These are phyloP conservation scores for Xerocomus cyaneibrunnescens DNA, from an alignment of 1,284 basidiomycete species.

Conservation along the genomic window DNA sequence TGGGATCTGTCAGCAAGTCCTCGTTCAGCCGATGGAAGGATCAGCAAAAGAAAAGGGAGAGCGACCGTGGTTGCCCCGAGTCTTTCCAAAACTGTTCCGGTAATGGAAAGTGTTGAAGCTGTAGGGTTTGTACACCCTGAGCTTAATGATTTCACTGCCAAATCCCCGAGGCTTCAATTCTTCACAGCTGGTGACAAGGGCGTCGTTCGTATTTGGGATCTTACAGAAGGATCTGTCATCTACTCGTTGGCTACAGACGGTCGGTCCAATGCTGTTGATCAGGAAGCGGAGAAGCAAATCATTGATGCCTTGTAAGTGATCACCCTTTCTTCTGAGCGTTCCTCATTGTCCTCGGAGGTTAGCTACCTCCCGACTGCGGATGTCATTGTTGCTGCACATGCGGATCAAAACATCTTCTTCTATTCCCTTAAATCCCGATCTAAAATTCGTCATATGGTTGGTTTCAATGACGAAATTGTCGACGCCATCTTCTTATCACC, in stretches of 20 bases:
- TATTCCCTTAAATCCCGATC: constrained; percentile 67
- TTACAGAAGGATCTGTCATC: constrained; percentile 59
- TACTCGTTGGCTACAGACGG: constrained; percentile 59
- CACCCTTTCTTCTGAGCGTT: constrained; percentile 14
- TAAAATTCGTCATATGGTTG: constrained; percentile 85
- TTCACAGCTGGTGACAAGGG: constrained; percentile 93
- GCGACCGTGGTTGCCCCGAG: constrained; percentile 43
- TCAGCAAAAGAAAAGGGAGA: constrained; percentile 54
- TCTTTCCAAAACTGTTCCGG: constrained; percentile 82
- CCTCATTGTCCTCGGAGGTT: constrained; percentile 24
- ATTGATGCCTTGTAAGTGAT: constrained; percentile 63
- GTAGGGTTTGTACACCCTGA: constrained; percentile 68
- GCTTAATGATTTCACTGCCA: constrained; percentile 45
- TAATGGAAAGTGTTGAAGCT: constrained; percentile 86
- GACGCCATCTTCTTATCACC: constrained; percentile 79
- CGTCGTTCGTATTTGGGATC: constrained; percentile 81
- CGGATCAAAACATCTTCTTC: constrained; percentile 95
- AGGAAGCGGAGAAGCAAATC: constrained; percentile 80
- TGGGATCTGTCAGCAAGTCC: constrained; percentile 60
- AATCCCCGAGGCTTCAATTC: constrained; percentile 54
- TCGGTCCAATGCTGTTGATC: constrained; percentile 48
- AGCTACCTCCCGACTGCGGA: constrained; percentile 70
- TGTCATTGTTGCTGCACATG: constrained; percentile 86
- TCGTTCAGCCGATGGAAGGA: constrained; percentile 20
- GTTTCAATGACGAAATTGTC: constrained; percentile 98